phyloP scores from a whole-genome alignment of 345 rosid species.

The Murraya koenigii region DNA sequence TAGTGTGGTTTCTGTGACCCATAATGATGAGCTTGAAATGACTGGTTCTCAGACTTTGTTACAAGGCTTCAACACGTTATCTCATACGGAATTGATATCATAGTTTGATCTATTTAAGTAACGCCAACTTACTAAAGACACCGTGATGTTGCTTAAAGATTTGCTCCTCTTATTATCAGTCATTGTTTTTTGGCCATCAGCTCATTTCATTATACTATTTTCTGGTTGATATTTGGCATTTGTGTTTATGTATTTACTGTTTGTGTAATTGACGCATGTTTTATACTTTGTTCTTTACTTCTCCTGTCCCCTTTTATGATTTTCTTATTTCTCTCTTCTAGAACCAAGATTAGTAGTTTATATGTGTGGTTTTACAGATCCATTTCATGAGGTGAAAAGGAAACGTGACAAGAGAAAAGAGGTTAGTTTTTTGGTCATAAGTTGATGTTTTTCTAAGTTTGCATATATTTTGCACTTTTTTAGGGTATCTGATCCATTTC shows the following conservation, averaged over 20 bases:
- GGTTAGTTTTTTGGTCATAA: conserved; percentile 33
- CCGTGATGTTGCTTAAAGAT: not conserved
- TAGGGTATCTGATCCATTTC: not conserved
- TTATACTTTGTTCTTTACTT: not conserved
- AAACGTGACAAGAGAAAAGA: conserved; percentile 81
- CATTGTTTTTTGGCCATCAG: not conserved
- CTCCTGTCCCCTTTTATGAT: not conserved
- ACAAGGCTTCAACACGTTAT: not conserved
- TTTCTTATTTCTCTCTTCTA: conserved; percentile 2
- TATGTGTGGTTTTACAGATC: conserved; percentile 50
- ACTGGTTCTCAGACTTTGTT: conserved; percentile 12
- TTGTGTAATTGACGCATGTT: not conserved
- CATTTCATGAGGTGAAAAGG: conserved; percentile 85
- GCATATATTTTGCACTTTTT: not conserved
- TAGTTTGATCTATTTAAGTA: not conserved
- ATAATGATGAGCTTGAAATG: not conserved
- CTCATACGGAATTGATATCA: not conserved
- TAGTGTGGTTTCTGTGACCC: not conserved
- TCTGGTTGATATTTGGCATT: not conserved
- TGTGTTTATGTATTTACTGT: not conserved
- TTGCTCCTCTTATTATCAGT: not conserved
- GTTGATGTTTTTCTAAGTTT: not conserved
- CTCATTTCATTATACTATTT: not conserved
- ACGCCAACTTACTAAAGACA: not conserved
- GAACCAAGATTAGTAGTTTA: conserved; percentile 19